These are phyloP conservation scores for Verticillium nubilum DNA, from an alignment of 2,329 filamentous ascomycete genomes.

Conservation along the genomic window DNA sequence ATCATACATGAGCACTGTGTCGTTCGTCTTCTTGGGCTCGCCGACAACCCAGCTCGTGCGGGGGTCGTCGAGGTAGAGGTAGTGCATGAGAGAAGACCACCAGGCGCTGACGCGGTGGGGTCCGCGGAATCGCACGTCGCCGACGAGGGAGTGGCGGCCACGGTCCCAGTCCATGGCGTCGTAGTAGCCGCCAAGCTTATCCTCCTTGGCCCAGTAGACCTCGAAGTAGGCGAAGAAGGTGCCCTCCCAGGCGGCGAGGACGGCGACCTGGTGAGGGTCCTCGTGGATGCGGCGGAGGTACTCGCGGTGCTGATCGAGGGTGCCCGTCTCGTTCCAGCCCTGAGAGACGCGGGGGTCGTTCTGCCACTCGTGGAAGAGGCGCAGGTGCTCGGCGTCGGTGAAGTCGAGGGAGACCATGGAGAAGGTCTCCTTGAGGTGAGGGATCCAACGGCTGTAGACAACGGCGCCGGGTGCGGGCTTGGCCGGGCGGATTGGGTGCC, in stretches of 20 bases:
- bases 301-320: constrained; percentile 65
- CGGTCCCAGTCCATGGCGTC: constrained; percentile 50
- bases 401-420: constrained; percentile 72
- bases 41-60: constrained; percentile 54
- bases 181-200: constrained; percentile 52
- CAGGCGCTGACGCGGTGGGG: constrained; percentile 56
- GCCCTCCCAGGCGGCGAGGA: constrained; percentile 68
- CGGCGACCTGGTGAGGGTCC: constrained; percentile 65
- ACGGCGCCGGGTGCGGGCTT: constrained; percentile 67
- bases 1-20: constrained; percentile 68
- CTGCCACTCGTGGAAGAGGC: constrained; percentile 73
- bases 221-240: constrained; percentile 73
- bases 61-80: constrained; percentile 55
- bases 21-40: constrained; percentile 68
- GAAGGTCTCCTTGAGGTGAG: constrained; percentile 70
- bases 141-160: constrained; percentile 53
- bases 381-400: constrained; percentile 56
- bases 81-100: constrained; percentile 59
- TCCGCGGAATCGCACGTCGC: constrained; percentile 54
- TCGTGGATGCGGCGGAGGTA: constrained; percentile 65
- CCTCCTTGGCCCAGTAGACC: constrained; percentile 70
- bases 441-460: constrained; percentile 74
- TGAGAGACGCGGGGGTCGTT: constrained; percentile 77
- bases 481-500: constrained; percentile 65
- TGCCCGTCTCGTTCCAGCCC: constrained; percentile 76